These are phyloP conservation scores for Plectranthus barbatus DNA, from an alignment of 257 asterid genomes.

Conservation along the genomic window DNA sequence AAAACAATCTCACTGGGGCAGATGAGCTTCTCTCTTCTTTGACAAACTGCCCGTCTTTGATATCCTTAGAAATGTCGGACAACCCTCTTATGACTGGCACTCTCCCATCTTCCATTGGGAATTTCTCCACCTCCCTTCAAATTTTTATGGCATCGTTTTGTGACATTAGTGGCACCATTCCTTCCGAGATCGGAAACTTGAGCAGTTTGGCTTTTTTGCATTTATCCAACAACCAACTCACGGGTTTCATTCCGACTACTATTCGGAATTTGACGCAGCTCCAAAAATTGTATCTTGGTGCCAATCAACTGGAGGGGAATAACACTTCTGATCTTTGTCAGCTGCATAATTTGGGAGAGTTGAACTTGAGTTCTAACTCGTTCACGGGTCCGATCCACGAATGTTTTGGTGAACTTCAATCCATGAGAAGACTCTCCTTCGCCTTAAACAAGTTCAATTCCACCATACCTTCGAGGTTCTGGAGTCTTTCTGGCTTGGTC, in stretches of 20 bases:
- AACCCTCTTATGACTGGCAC: conserved; percentile 19
- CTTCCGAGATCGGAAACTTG: too few relatives aligned
- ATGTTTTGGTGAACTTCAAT: conserved; percentile 19
- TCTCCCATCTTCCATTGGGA: conserved; percentile 23
- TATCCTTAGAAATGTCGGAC: background rate
- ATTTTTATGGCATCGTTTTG: background rate
- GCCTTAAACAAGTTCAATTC: conserved; percentile 15
- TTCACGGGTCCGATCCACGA: conserved; percentile 19
- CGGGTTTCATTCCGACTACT: conserved; percentile 3
- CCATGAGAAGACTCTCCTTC: conserved; percentile 11
- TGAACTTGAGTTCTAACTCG: conserved; percentile 10
- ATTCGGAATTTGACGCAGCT: background rate
- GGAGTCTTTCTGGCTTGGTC: conserved; percentile 13
- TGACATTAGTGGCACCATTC: conserved; percentile 7
- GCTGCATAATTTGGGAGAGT: conserved; percentile 10
- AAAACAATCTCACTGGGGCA: too few relatives aligned
- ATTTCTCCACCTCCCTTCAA: too few relatives aligned
- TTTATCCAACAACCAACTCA: background rate
- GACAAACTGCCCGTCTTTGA: conserved; percentile 20
- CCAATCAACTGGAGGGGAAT: conserved; percentile 14
- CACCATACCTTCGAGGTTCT: conserved; percentile 5
- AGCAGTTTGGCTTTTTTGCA: conserved; percentile 17
- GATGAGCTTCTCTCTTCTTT: background rate
- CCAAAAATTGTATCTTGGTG: too few relatives aligned
- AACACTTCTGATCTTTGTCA: conserved; percentile 18